These are phyloP conservation scores for Nakazawaea ernobii DNA, from an alignment of 805 yeast species.

Conservation along the genomic window DNA sequence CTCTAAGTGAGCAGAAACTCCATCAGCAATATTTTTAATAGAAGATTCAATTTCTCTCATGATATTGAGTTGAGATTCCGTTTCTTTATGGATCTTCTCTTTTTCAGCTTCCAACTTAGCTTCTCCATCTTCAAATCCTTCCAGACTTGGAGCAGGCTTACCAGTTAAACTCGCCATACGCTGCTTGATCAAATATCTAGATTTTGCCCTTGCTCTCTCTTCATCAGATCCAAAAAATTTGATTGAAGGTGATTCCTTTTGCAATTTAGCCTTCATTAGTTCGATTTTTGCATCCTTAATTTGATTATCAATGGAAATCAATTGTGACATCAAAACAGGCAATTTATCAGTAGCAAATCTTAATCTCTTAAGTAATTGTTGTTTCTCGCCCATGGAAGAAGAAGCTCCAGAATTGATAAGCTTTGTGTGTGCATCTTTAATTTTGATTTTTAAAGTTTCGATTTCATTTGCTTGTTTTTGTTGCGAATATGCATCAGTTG, in stretches of 20 bases:
- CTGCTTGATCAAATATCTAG: conserved; percentile 72
- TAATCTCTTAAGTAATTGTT: conserved; percentile 50
- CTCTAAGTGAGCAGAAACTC: conserved; percentile 28
- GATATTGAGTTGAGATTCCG: conserved; percentile 49
- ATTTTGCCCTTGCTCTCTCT: conserved; percentile 74
- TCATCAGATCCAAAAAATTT: conserved; percentile 81
- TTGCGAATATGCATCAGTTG: conserved; percentile 19
- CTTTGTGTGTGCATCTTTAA: conserved; percentile 39
- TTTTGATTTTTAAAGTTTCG: conserved; percentile 57
- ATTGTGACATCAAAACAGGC: conserved; percentile 61
- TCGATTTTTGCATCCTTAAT: conserved; percentile 65
- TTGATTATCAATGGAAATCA: conserved; percentile 59
- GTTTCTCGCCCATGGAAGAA: conserved; percentile 39
- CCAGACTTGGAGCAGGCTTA: conserved; percentile 41
- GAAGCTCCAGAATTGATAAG: conserved; percentile 21
- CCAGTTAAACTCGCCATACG: conserved; percentile 95
- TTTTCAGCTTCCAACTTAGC: conserved; percentile 45
- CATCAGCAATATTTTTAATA: conserved; percentile 50
- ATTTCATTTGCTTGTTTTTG: conserved; percentile 48
- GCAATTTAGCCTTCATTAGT: conserved; percentile 48
- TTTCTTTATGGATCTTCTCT: conserved; percentile 45
- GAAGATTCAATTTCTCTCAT: conserved; percentile 69
- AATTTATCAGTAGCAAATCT: conserved; percentile 63
- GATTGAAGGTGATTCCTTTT: conserved; percentile 65
- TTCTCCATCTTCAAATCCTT: conserved; percentile 50